Evolutionary conservation across 1,284 basidiomycete genomes (phyloP), one percentile per base, ranked within the genome.

Genomic region (Xerocomus nothofagi): DNA sequence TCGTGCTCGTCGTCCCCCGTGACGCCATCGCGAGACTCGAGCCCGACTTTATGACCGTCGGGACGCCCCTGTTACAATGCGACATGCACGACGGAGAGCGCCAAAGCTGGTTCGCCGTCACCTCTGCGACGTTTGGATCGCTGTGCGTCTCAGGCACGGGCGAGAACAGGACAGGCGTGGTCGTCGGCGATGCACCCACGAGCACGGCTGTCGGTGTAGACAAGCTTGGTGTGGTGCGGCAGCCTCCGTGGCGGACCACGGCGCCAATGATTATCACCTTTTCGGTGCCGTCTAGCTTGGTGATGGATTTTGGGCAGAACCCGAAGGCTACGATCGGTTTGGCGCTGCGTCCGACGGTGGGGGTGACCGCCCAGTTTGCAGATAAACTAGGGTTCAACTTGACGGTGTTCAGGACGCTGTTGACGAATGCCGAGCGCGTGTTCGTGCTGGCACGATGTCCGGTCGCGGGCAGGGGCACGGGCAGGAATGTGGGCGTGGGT

Each of bases 11-110:
- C 18, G 52, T 70, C 8, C 68, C 67, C 3, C 44, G 62, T 17
- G 51, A 49, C 2, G 44, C 36, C n/a, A 47, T 69, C 15, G 21
- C 45, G 5, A 20, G 6, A 14, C 41, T 67, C 24, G 57, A 64
- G 20, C n/a, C 38, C 14, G 53, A 53, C 10, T 52, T 66, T n/a
- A 47, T 56, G 12, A 17, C 57, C 8, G 37, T 63, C 0, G 62
- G 66, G 4, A 70, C 69, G 0, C 75, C 78, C 0, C 54, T 66
- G 15, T 52, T 80, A 1, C 66, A 72, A 7, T 75, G 73, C 51
- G 59, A 68, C 17, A 53, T 72, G 40, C 24, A 41, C 18, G 30
- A 62, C 41, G 23, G 17, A 11, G 18, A 21, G 0, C 57, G 53
- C 1, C 54, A 68, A 34, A 72, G 69, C 47, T 58, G 61, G 23